Conservation (phyloP, 2,329 filamentous ascomycete genomes). For the Fusarium piperis region DNA sequence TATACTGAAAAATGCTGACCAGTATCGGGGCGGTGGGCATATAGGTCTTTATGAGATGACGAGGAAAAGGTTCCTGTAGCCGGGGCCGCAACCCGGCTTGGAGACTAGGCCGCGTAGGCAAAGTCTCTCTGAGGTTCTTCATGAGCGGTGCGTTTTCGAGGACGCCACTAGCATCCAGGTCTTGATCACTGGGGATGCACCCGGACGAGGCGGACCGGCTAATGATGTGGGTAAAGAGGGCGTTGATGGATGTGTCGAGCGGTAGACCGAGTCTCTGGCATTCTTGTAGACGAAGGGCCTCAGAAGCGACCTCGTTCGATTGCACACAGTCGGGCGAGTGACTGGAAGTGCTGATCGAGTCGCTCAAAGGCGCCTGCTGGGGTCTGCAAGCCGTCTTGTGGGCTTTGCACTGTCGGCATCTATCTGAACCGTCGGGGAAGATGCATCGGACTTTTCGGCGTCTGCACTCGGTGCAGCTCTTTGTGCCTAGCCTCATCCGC, state of each 20-base stretch:
- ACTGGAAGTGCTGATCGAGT: not conserved
- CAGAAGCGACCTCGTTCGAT: not conserved
- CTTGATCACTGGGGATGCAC: not conserved
- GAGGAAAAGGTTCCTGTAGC: not conserved
- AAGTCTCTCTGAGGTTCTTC: not conserved
- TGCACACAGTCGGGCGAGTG: not conserved
- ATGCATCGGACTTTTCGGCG: constrained; percentile 61
- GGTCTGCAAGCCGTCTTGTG: constrained; percentile 56
- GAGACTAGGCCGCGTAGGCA: not conserved
- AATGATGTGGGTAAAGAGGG: not conserved
- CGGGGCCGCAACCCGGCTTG: not conserved
- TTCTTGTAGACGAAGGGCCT: not conserved
- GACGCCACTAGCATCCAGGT: not conserved
- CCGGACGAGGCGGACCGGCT: not conserved
- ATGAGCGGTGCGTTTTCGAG: not conserved
- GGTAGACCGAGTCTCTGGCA: not conserved
- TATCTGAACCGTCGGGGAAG: constrained; percentile 47
- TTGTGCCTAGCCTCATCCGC: constrained; percentile 46
- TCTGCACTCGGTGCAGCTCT: constrained; percentile 54
- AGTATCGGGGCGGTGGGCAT: not conserved
- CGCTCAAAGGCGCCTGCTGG: constrained; percentile 44
- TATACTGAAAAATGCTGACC: constrained; percentile 9
- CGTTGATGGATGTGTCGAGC: not conserved
- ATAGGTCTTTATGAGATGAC: not conserved
- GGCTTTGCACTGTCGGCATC: constrained; percentile 56